Evolutionary conservation across 176 grass and related monocot genomes (phyloP).

Genomic region (Phoenix dactylifera): DNA sequence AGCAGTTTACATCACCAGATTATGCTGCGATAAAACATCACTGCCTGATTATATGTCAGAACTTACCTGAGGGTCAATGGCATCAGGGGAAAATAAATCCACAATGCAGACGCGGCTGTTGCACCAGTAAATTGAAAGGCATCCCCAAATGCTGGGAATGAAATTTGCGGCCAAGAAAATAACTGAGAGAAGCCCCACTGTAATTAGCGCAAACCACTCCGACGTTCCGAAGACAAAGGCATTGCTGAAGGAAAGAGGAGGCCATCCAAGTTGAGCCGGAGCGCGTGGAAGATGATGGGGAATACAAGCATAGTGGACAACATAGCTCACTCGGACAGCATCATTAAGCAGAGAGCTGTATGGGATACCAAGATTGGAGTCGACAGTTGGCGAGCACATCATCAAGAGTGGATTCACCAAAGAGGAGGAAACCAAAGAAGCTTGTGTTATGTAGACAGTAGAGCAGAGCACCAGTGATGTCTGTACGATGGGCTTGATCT

Average conservation of each 20-base stretch:
- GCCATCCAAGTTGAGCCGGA: conserved; percentile 87
- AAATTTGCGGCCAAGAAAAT: conserved; percentile 86
- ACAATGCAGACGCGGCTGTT: conserved; percentile 95
- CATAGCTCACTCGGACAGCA: conserved; percentile 85
- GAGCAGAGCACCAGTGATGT: conserved; percentile 66
- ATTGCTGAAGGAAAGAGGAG: conserved; percentile 55
- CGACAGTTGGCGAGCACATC: conserved; percentile 93
- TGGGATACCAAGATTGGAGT: conserved; percentile 80
- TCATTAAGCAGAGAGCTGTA: conserved; percentile 76
- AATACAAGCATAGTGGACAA: conserved; percentile 89
- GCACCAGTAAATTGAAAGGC: conserved; percentile 94
- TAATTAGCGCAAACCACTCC: conserved; percentile 56
- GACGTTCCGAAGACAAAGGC: conserved; percentile 50
- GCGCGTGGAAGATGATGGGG: conserved; percentile 94
- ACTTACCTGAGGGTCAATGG: conserved; percentile 69
- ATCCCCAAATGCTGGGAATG: conserved; percentile 98
- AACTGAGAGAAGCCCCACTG: conserved; percentile 45
- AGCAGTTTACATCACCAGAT: no score
- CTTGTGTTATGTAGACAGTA: conserved; percentile 69
- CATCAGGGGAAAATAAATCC: conserved; percentile 89
- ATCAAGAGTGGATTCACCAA: conserved; percentile 68
- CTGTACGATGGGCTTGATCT: conserved; percentile 83
- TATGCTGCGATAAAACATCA: no score
- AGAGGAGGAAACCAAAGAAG: conserved; percentile 89
- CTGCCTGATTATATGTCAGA: background rate